Base-by-base conservation (phyloP, 2,329 filamentous ascomycete species). In the Epichloe typhina region DNA sequence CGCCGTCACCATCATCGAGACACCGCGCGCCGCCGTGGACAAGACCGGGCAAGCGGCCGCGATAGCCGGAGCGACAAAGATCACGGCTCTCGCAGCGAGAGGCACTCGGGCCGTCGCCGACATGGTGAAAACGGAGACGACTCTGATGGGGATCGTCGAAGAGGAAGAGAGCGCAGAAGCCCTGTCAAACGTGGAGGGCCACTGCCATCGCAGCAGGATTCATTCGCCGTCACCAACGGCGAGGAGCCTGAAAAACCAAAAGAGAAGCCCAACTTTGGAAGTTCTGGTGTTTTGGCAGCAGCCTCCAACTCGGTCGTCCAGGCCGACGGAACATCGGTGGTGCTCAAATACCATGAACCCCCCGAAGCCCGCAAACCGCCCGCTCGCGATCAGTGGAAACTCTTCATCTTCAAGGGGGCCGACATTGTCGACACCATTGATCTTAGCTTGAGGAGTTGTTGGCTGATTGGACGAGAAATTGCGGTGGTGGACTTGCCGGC, bases 311-410 rank as follows among this genome's bases (percentile, higher is more conserved):
- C 79, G 2, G 67, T 83, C 17, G 81, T 81, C 7, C 82, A 94
- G 55, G 79, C 79, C 26, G 81, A 82, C 60, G 88, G 87, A 52
- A 84, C 82, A 3, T 77, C 77, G 21, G 82, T 95, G 50, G 81
- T 88, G 3, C 78, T 98, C 45, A 97, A 97, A 72, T 98, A 98
- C 67, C 87, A 96, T 69, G 93, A 98, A 68, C 93, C 93, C 72
- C 88, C 72, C 88, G 11, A 98, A 71, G 88, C 91, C 47, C 85
- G 93, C 53, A 95, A 95, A 59, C 88, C 93, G 0, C 76, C 90
- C 0, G 63, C 84, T 1, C 83, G 81, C 50, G 82, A 93, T 58
- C 72, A 80, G 52, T 98, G 91, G 91, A 86, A 87, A 53, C 72
- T 98, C 46, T 97, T 94, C 64, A 79, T 96, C 21, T 98, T 98